A percentile compares a stretch with the other conserved stretches of the same genome.
These are phyloP conservation scores for Paraphaeosphaeria sporulosa DNA, from an alignment of 2,329 filamentous ascomycete genomes.

Conservation along the genomic window DNA sequence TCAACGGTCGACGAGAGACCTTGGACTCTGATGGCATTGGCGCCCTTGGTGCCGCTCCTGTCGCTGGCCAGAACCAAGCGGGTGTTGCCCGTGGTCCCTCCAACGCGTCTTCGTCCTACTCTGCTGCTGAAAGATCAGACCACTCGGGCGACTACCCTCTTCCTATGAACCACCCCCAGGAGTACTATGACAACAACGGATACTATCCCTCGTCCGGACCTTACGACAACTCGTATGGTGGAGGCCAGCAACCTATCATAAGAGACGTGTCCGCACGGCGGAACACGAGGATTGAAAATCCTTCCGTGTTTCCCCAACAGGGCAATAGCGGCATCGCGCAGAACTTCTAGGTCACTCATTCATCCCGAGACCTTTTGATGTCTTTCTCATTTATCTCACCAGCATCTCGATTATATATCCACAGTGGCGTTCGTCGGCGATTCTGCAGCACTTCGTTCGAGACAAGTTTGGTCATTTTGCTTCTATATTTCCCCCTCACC, in stretches of 20 bases:
- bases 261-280: constrained; percentile 90
- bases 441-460: neutral
- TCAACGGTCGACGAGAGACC: constrained; percentile 57
- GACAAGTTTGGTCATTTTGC: constrained; percentile 1
- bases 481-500: neutral
- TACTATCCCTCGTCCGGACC: constrained; percentile 63
- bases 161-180: constrained; percentile 55
- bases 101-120: constrained; percentile 96
- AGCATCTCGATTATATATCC: constrained; percentile 8
- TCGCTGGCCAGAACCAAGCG: constrained; percentile 65
- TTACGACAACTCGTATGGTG: constrained; percentile 63
- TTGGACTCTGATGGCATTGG: constrained; percentile 82
- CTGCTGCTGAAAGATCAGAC: constrained; percentile 77
- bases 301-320: constrained; percentile 87
- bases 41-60: constrained; percentile 74
- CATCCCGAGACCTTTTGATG: neutral
- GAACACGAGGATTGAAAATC: constrained; percentile 94
- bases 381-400: constrained; percentile 9
- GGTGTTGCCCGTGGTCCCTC: constrained; percentile 89
- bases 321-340: constrained; percentile 92
- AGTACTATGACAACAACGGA: constrained; percentile 63
- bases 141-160: constrained; percentile 63
- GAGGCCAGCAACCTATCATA: constrained; percentile 77
- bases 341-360: constrained; percentile 73
- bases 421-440: constrained; percentile 9